Conservation (phyloP, 83 land plant genomes). For the Thuja plicata region DNA sequence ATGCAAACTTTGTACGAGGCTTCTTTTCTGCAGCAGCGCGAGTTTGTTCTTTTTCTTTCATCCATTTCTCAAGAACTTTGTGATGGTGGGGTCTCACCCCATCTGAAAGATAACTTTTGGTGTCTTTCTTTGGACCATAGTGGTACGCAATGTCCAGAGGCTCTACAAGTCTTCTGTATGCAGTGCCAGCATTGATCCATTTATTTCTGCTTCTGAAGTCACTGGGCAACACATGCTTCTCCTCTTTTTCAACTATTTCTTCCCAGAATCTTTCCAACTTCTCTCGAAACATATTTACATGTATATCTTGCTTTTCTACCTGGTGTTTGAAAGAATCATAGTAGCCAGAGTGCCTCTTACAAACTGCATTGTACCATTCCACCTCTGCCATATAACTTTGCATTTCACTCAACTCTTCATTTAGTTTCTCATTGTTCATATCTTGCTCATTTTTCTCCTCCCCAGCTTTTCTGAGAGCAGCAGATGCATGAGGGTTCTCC, state of each 20-base stretch:
- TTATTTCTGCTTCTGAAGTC: conserved; percentile 32
- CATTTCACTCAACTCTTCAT: conserved; percentile 28
- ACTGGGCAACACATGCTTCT: conserved; percentile 46
- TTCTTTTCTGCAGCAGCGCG: background rate
- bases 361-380: conserved; percentile 22
- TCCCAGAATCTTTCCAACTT: conserved; percentile 53
- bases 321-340: conserved; percentile 54
- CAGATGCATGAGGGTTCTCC: conserved; percentile 37
- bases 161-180: conserved; percentile 49
- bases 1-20: background rate
- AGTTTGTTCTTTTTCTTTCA: conserved; percentile 10
- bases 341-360: conserved; percentile 32
- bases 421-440: conserved; percentile 27
- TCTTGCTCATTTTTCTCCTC: conserved; percentile 32
- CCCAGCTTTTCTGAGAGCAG: conserved; percentile 41
- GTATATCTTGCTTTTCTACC: conserved; percentile 29
- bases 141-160: conserved; percentile 69
- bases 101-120: conserved; percentile 33
- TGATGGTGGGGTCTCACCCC: conserved; percentile 49
- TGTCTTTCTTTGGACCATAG: conserved; percentile 46
- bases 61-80: conserved; percentile 46
- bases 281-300: conserved; percentile 38
- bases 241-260: conserved; percentile 51
- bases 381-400: conserved; percentile 18
- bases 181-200: conserved; percentile 49